Conservation (phyloP, 495 filamentous ascomycete genomes). For the Emericellopsis terricola region DNA sequence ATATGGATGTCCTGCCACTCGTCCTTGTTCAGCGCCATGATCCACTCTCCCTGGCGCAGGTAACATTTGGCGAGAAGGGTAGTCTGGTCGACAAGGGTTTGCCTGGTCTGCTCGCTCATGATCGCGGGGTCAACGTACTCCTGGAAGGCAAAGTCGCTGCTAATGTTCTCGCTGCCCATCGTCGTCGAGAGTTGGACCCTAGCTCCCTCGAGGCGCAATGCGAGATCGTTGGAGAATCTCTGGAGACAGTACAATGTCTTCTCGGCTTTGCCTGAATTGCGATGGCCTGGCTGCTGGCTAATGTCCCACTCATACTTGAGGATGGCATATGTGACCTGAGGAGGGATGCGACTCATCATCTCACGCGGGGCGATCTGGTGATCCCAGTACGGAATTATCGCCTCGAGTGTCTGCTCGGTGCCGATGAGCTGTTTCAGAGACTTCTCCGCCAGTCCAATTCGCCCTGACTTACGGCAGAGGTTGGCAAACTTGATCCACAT, state of each 20-base stretch:
- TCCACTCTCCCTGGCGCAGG: constrained; percentile 90
- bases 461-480: constrained; percentile 84
- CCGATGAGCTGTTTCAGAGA: constrained; percentile 58
- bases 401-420: constrained; percentile 43
- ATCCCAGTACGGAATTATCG: constrained; percentile 35
- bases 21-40: constrained; percentile 61
- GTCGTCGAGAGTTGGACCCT: constrained; percentile 33
- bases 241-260: constrained; percentile 61
- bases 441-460: constrained; percentile 91
- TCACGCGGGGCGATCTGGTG: constrained; percentile 16
- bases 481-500: constrained; percentile 99
- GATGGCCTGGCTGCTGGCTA: constrained; percentile 29
- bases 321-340: constrained; percentile 75
- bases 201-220: constrained; percentile 49
- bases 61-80: constrained; percentile 87
- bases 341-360: constrained; percentile 28
- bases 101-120: constrained; percentile 21
- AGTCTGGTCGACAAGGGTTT: constrained; percentile 38
- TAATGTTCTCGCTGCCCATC: constrained; percentile 31
- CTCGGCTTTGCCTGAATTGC: constrained; percentile 22
- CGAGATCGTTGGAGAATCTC: constrained; percentile 62
- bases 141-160: constrained; percentile 37
- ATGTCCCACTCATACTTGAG: constrained; percentile 91
- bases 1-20: constrained; percentile 70
- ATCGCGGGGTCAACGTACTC: constrained; percentile 32